Percentiles rank a stretch among this genome's conserved stretches.
These are phyloP conservation scores for Celoporthe dispersa DNA, from an alignment of 2,329 filamentous ascomycete genomes.

Conservation along the genomic window DNA sequence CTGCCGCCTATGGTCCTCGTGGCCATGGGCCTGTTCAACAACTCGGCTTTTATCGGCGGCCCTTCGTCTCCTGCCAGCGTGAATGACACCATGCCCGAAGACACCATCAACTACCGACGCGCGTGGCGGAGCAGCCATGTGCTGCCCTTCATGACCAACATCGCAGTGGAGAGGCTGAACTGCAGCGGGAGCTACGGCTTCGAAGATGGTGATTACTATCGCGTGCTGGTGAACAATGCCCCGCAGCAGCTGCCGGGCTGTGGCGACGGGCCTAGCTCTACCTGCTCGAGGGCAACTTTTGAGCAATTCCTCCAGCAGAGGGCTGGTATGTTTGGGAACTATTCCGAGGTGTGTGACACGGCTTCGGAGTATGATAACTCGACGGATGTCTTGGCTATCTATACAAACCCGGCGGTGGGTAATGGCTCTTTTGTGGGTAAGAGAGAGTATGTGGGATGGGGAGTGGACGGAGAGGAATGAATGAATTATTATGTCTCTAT, in stretches of 20 bases:
- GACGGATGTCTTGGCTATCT: slow-evolving; percentile 42
- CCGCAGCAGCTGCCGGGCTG: slow-evolving; percentile 49
- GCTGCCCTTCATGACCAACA: slow-evolving; percentile 67
- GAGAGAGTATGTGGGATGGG: slow-evolving; percentile 30
- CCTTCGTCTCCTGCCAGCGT: slow-evolving; percentile 47
- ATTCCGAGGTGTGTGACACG: slow-evolving; percentile 45
- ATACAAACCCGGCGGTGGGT: slow-evolving; percentile 35
- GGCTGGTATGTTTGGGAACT: slow-evolving; percentile 45
- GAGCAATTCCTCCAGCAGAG: slow-evolving; percentile 45
- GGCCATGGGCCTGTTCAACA: slow-evolving; percentile 72
- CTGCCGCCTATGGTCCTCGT: slow-evolving; percentile 69
- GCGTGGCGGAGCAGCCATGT: slow-evolving; percentile 67
- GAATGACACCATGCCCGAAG: slow-evolving; percentile 68
- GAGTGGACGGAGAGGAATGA: slow-evolving; percentile 5
- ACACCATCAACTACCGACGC: slow-evolving; percentile 65
- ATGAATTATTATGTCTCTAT: too few relatives aligned
- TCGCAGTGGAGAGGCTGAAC: slow-evolving; percentile 68
- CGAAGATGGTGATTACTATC: slow-evolving; percentile 54
- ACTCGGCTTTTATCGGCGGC: slow-evolving; percentile 60
- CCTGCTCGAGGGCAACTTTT: slow-evolving; percentile 47
- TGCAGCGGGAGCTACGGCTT: slow-evolving; percentile 62
- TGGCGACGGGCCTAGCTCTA: slow-evolving; percentile 48
- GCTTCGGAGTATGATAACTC: slow-evolving; percentile 38
- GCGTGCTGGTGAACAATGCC: slow-evolving; percentile 49
- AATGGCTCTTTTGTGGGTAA: slow-evolving; percentile 38